Conservation (phyloP, 139 green algal species). For the Diplosphaera chodatii region DNA sequence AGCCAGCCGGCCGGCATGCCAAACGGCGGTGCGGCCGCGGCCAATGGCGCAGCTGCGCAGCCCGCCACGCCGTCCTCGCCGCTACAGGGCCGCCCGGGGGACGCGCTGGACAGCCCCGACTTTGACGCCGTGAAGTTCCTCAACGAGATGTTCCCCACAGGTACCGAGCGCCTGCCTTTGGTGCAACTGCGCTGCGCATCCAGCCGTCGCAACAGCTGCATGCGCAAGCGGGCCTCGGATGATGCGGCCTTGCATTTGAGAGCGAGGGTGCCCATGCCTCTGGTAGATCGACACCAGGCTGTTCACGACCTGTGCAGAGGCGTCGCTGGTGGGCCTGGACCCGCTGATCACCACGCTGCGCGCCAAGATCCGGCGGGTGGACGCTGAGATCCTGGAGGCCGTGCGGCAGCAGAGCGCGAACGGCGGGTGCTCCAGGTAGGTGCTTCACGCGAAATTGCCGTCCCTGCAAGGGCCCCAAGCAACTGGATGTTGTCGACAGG, state of each 20-base stretch:
- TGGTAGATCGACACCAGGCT: too few species aligned
- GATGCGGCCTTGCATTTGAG: too few species aligned
- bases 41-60: too few species aligned
- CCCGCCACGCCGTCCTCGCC: not conserved
- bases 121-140: conserved; percentile 78
- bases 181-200: too few species aligned
- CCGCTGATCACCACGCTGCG: conserved; percentile 65
- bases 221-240: too few species aligned
- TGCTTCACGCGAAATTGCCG: too few species aligned
- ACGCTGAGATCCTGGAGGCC: conserved; percentile 84
- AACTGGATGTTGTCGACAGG: too few species aligned
- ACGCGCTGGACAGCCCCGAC: conserved; percentile 64
- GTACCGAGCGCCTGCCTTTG: too few species aligned
- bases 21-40: not conserved
- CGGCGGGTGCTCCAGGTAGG: conserved; percentile 47
- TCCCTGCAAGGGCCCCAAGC: too few species aligned
- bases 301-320: too few species aligned
- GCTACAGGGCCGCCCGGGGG: conserved; percentile 3
- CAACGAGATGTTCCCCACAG: conserved; percentile 84
- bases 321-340: conserved; percentile 69
- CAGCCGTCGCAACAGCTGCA: too few species aligned
- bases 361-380: conserved; percentile 69
- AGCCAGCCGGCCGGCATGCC: not conserved
- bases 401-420: conserved; percentile 77
- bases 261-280: too few species aligned